A percentile compares a stretch with the other conserved stretches of the same genome.
phyloP scores from a whole-genome alignment of 2,329 filamentous ascomycete genomes.

The Leptodontidium sp. region DNA sequence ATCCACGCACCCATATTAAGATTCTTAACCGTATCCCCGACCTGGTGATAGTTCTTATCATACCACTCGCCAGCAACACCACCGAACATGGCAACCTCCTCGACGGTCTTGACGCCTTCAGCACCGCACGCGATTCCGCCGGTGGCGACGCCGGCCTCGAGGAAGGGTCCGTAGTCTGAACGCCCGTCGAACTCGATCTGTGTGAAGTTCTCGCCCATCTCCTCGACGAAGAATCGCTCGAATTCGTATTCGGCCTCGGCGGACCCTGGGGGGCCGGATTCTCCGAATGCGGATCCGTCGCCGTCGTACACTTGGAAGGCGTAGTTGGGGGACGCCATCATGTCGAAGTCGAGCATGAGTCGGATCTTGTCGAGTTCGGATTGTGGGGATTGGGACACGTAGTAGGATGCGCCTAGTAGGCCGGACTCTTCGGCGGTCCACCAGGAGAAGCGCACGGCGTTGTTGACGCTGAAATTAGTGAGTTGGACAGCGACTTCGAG shows the following conservation, averaged over 20 bases:
- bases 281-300: constrained; percentile 73
- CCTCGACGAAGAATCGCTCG: constrained; percentile 32
- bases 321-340: constrained; percentile 67
- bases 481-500: constrained; percentile 68
- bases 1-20: constrained; percentile 67
- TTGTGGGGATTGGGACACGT: constrained; percentile 58
- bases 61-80: constrained; percentile 67
- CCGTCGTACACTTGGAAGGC: constrained; percentile 73
- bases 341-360: constrained; percentile 62
- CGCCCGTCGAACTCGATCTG: constrained; percentile 62
- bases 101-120: constrained; percentile 75
- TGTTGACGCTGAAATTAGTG: constrained; percentile 63
- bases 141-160: constrained; percentile 72
- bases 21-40: constrained; percentile 53
- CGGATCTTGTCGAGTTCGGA: constrained; percentile 68
- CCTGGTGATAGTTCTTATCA: constrained; percentile 50
- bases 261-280: constrained; percentile 68
- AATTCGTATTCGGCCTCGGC: constrained; percentile 34
- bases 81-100: constrained; percentile 71
- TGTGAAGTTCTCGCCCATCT: constrained; percentile 29
- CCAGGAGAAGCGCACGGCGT: constrained; percentile 72
- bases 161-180: constrained; percentile 81
- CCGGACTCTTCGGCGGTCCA: constrained; percentile 70
- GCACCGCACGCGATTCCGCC: constrained; percentile 80
- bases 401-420: constrained; percentile 67